phyloP scores from a whole-genome alignment of 176 grass and related monocot genomes.

The Oryza brachyantha region DNA sequence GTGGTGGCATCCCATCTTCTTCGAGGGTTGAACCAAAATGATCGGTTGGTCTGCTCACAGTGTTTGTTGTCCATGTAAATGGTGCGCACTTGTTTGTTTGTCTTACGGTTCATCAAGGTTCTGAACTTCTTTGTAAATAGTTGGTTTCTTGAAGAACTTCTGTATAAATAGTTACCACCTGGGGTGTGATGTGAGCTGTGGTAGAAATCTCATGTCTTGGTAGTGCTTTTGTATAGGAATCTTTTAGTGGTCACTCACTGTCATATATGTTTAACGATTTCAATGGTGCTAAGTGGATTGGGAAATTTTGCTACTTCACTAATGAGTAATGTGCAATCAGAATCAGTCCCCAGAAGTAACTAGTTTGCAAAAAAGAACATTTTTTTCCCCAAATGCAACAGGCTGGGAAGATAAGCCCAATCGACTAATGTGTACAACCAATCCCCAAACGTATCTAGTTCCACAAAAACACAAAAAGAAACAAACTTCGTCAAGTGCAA shows the following conservation, averaged over 20 bases:
- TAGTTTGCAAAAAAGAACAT: too few species aligned
- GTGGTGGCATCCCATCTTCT: conserved; percentile 26
- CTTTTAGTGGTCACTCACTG: too few species aligned
- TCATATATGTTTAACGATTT: neutral
- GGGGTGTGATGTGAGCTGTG: neutral
- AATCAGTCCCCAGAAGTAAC: too few species aligned
- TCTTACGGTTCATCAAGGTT: neutral
- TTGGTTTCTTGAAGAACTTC: too few species aligned
- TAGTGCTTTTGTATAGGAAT: neutral
- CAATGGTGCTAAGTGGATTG: neutral
- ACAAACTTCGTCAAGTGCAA: neutral
- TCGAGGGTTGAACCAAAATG: neutral
- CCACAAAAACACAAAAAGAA: too few species aligned
- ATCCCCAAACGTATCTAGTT: too few species aligned
- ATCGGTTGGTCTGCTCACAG: neutral
- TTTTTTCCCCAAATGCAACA: too few species aligned
- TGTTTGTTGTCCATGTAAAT: neutral
- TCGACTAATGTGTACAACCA: too few species aligned
- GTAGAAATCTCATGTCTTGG: neutral
- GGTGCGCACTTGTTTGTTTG: neutral
- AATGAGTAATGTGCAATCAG: too few species aligned
- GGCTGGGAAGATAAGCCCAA: too few species aligned
- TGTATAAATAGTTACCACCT: neutral
- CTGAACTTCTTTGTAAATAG: neutral
- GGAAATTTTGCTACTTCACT: neutral